Evolutionary conservation across 441 rosid genomes (phyloP).

Genomic region (Macaranga tanarius): DNA sequence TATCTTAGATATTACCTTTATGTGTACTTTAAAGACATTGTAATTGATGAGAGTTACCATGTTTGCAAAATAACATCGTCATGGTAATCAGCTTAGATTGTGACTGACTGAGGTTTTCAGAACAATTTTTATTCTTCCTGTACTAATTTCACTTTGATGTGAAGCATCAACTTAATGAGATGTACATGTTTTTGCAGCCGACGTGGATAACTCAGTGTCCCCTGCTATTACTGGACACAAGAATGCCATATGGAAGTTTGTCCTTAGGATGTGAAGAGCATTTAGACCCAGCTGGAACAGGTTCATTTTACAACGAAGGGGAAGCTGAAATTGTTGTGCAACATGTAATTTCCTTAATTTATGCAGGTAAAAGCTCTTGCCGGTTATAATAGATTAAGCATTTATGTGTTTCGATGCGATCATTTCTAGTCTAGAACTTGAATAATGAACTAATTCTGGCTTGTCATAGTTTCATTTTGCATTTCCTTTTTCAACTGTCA

Average conservation of each 20-base stretch:
- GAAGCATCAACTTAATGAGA: conserved; percentile 13
- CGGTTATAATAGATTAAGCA: neutral
- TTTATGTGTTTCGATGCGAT: neutral
- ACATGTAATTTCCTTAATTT: conserved; percentile 75
- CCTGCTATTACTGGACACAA: conserved; percentile 89
- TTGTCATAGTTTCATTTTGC: neutral
- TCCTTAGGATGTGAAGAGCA: conserved; percentile 90
- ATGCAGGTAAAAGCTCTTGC: conserved; percentile 52
- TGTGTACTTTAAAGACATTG: neutral
- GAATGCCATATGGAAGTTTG: conserved; percentile 93
- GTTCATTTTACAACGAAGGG: conserved; percentile 94
- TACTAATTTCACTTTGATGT: conserved; percentile 1
- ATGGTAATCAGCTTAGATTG: neutral
- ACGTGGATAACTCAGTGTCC: conserved; percentile 95
- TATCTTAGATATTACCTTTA: neutral
- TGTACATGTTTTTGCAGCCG: conserved; percentile 52
- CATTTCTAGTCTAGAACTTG: neutral
- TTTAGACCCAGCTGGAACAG: conserved; percentile 97
- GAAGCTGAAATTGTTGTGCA: conserved; percentile 93
- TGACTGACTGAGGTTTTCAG: neutral
- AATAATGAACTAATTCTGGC: neutral
- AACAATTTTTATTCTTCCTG: neutral
- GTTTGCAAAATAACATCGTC: neutral
- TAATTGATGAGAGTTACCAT: neutral
- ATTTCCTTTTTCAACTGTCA: neutral